Evolutionary conservation across 2,329 filamentous ascomycete species (phyloP).

Genomic region (Sporothrix brasiliensis): DNA sequence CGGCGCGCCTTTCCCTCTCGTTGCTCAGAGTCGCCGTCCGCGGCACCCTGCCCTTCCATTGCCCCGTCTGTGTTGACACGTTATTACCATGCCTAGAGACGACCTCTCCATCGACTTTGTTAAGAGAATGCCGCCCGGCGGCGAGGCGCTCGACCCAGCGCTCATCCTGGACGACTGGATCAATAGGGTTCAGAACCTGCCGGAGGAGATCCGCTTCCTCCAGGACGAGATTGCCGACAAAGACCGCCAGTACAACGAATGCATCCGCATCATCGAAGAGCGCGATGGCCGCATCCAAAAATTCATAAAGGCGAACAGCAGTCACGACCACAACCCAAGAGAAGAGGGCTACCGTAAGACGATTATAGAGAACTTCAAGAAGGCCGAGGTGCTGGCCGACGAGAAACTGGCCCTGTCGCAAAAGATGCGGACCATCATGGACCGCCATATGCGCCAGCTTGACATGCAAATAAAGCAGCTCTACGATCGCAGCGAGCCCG

Average conservation of each 20-base stretch:
- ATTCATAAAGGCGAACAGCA: conserved; percentile 77
- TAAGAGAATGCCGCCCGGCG: conserved; percentile 63
- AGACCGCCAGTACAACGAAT: conserved; percentile 71
- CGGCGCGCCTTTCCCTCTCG: neutral
- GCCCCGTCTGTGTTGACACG: conserved; percentile 29
- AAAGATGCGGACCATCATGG: conserved; percentile 62
- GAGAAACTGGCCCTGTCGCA: conserved; percentile 73
- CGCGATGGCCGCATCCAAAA: conserved; percentile 77
- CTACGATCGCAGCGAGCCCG: conserved; percentile 63
- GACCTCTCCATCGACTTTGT: conserved; percentile 71
- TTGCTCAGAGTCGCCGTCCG: neutral
- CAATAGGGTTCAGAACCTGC: conserved; percentile 73
- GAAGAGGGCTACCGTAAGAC: conserved; percentile 69
- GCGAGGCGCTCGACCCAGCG: conserved; percentile 64
- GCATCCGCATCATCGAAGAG: conserved; percentile 68
- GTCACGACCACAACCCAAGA: conserved; percentile 72
- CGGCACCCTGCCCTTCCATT: neutral
- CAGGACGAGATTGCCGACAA: conserved; percentile 83
- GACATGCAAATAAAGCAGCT: conserved; percentile 65
- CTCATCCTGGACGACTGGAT: conserved; percentile 79
- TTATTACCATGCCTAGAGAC: conserved; percentile 66
- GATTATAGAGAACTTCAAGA: conserved; percentile 68
- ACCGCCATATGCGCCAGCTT: conserved; percentile 65
- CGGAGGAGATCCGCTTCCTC: conserved; percentile 79
- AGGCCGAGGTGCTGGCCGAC: conserved; percentile 69